Evolutionary conservation across 805 yeast species (phyloP), one percentile per base, ranked within the genome.

Genomic region (Metschnikowia arizonensis): DNA sequence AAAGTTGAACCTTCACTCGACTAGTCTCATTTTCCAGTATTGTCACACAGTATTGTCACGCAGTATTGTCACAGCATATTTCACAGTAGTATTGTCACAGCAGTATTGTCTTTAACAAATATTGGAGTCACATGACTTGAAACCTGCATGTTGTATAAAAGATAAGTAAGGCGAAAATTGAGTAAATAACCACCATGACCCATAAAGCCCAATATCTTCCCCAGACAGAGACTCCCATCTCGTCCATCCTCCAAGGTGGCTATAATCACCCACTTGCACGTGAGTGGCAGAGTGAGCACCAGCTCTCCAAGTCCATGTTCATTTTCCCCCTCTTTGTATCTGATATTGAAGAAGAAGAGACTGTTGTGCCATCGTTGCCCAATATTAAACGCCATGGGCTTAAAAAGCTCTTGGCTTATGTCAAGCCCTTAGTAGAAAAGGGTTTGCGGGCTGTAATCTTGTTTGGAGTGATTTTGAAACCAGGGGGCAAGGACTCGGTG

Each of bases 281-380:
- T 57, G 82, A 78, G 62, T 93, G 99, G 99, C 99, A 93, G 65
- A 78, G 77, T 54, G 91, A 84, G 61, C 78, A 89, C 56, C 91
- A 82, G 63, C 74, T 93, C 45, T 75, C 84, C 26, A 93, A 93
- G 65, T 83, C 78, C 62, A 86, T 88, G 95, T 83, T 93, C 60
- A 88, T 93, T 49, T 90, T 85, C 69, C 99, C 99, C 11, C 73
- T 93, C 17, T 93, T 93, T 62, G 76, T 93, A 44, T 76, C 89
- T 26, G 96, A 88, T 58, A 67, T 74, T 30, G 84, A 83, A 35
- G 91, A 93, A 46, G 97, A 86, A 54, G 95, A 85, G 57, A 72
- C 78, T 4, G 66, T 61, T 0, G 88, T 93, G 52, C 81, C 79
- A 4, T 79, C 95, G 11, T 72, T 93, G 50, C 99, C 99, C 28